Evolutionary conservation across 179 eudicot species (phyloP).

Genomic region (Pouteria campechiana): DNA sequence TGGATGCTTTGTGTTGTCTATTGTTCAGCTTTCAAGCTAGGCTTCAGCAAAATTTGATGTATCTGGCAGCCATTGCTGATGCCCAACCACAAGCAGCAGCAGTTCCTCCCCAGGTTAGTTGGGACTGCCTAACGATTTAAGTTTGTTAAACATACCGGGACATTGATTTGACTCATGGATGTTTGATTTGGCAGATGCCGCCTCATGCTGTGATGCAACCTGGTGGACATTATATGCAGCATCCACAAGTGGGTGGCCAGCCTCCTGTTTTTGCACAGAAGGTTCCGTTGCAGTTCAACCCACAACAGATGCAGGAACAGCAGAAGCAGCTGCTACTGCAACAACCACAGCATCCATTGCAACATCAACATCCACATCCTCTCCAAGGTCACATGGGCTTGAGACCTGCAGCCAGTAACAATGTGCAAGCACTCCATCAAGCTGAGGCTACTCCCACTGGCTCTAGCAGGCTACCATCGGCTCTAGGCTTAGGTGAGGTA

Average conservation of each 20-base stretch:
- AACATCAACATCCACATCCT: constrained; percentile 38
- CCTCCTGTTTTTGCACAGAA: constrained; percentile 45
- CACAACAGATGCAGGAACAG: constrained; percentile 51
- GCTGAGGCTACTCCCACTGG: constrained; percentile 23
- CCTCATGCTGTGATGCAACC: constrained; percentile 82
- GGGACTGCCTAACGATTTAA: background rate
- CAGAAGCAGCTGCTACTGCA: constrained; percentile 33
- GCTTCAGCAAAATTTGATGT: constrained; percentile 95
- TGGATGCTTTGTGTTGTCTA: background rate
- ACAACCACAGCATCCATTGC: constrained; percentile 14
- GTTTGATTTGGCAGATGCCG: constrained; percentile 44
- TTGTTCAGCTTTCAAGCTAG: constrained; percentile 76
- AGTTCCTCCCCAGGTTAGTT: constrained; percentile 55
- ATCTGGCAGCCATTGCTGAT: constrained; percentile 95
- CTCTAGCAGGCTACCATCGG: too few relatives aligned
- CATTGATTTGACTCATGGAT: background rate
- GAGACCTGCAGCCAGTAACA: constrained; percentile 37
- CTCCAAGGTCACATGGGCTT: constrained; percentile 45
- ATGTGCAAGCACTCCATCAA: constrained; percentile 32
- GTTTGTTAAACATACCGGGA: background rate
- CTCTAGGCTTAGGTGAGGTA: too few relatives aligned
- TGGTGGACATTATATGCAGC: constrained; percentile 84
- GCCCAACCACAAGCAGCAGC: constrained; percentile 91
- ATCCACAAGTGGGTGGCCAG: constrained; percentile 71
- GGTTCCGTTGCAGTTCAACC: constrained; percentile 43